Base-by-base conservation (phyloP, 257 asterid species). In the Solanum sparsipilum region DNA sequence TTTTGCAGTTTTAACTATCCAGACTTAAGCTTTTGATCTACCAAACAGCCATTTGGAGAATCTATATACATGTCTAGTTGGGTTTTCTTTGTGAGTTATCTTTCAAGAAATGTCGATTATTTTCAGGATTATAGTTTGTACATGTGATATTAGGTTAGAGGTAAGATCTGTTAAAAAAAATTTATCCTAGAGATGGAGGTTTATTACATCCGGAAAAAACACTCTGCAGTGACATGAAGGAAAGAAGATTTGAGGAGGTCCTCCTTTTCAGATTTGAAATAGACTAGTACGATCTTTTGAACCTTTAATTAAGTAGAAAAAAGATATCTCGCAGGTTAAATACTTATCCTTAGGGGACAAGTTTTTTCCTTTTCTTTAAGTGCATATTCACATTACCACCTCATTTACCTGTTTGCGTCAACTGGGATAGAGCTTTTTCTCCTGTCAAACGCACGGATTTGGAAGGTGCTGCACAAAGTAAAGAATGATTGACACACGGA, bases 381-480 rank as follows among this genome's bases (percentile, higher is more conserved):
- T 44, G 39, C 18, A 81, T 79, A 46, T 81, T 79, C 35, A 11
- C 34, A 16, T 29, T 44, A 44, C 85, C 39, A 7, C 39, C 68
- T 27, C 85, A 29, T 29, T 81, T 76, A 56, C 89, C 89, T 74
- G 85, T 60, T 75, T 38, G 89, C 36, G 39, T 56, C 83, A 68
- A 38, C 52, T 34, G 72, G 52, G 87, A 70, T 32, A 71, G n/a
- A 83, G 78, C 34, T 70, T 88, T 52, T 60, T 29, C 85, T 72
- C 84, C 74, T 16, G 34, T 20, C 87, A 44, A 38, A 84, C 7
- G 10, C 31, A 44, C 63, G 52, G 70, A 36, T 83, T 32, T 44
- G 89, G 83, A 67, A 83, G 75, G 84, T 46, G 13, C 81, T 67
- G 89, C 56, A 86, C 88, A 72, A 86, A 71, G 84, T 68, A 46